Base-by-base conservation (phyloP, 495 filamentous ascomycete species). In the Hamigera avellanea region DNA sequence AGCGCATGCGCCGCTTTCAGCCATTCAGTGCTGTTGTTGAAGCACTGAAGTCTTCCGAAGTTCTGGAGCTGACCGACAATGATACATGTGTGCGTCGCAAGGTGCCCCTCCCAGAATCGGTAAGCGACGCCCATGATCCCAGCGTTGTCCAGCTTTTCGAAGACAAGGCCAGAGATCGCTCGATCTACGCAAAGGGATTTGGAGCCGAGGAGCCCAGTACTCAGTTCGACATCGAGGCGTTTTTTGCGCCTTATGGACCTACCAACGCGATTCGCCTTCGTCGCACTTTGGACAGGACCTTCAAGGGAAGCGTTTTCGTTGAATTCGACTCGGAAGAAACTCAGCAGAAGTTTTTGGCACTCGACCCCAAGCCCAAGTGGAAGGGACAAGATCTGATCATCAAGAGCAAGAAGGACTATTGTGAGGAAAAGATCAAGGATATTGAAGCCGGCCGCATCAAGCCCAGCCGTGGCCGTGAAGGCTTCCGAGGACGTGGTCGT, bases 221-320 rank as follows among this genome's bases (percentile, higher is more conserved):
- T 16, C 93, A 96, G 59, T 80, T 91, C 54, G 86, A 93, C 35
- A 77, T 96, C 35, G 93, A 98, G 57, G 72, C 73, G n/a, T 93
- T 93, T 63, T 89, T 96, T 52, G 73, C 77, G 26, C 73, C 76
- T 26, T 83, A 76, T 56, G 93, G 89, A 12, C 70, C 80, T 6
- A 73, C 81, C 43, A 83, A 85, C 38, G 70, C 73, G n/a, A 79
- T 98, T 41, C 86, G 87, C 43, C 79, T 96, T 32, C 86, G 91
- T 39, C 86, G 93, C 39, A 63, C 69, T n/a, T 41, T 62, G 10
- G 60, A 71, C 33, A 76, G 74, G 48, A 46, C 54, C 15, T 96
- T 95, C 73, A 98, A 98, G 69, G 84, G 85, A 27, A 93, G 86
- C 35, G 78, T 95, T 17, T 96, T 94, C 48, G 86, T 95, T 35